phyloP scores from a whole-genome alignment of 345 rosid genomes.

The Kandelia obovata region DNA sequence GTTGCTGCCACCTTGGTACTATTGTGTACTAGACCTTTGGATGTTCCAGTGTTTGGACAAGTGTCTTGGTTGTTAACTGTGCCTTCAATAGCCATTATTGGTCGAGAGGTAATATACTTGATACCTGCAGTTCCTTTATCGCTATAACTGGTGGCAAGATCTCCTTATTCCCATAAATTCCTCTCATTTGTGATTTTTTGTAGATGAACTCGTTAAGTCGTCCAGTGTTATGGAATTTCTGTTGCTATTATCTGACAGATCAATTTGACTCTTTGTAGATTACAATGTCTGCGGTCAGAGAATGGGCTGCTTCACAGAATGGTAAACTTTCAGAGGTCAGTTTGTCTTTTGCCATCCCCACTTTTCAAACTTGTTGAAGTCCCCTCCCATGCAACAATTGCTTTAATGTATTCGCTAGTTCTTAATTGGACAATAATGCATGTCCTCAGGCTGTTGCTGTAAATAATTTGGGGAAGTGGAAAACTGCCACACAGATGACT shows the following conservation, averaged over 20 bases:
- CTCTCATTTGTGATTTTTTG: neutral
- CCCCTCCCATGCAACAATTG: neutral
- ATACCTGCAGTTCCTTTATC: neutral
- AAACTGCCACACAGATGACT: constrained; percentile 96
- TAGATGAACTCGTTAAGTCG: neutral
- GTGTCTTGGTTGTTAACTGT: constrained; percentile 80
- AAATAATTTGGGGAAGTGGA: constrained; percentile 96
- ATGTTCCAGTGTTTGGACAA: constrained; percentile 49
- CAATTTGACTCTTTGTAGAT: constrained; percentile 46
- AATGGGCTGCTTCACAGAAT: constrained; percentile 99
- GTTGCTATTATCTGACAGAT: constrained; percentile 8
- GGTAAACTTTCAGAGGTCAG: constrained; percentile 75
- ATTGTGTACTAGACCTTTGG: constrained; percentile 74
- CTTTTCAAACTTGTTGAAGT: neutral
- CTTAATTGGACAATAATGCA: neutral
- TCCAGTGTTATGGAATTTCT: neutral
- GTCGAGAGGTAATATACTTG: constrained; percentile 72
- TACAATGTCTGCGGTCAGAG: constrained; percentile 98
- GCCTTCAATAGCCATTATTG: constrained; percentile 86
- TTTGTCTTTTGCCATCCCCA: constrained; percentile 3
- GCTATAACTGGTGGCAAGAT: no score
- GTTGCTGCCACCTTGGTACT: constrained; percentile 93
- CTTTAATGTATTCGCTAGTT: neutral
- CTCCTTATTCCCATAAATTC: no score
- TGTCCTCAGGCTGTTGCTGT: constrained; percentile 86